Conservation (phyloP, 768 basidiomycete genomes). For the Trichaptum fuscoviolaceum region DNA sequence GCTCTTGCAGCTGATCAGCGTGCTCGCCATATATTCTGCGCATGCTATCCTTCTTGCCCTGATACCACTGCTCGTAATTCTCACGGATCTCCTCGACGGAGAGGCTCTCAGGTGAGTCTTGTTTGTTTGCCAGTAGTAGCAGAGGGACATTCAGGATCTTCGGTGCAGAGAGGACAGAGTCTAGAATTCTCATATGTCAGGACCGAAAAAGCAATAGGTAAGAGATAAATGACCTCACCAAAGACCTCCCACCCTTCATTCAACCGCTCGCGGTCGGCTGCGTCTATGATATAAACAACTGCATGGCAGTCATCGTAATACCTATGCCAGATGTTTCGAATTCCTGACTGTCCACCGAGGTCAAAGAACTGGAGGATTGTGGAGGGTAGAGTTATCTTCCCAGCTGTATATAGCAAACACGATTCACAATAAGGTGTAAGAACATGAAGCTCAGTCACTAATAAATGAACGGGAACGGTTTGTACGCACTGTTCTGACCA, state of each 20-base stretch:
- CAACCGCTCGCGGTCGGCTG: constrained; percentile 81
- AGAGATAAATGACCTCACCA: constrained; percentile 46
- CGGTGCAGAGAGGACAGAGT: constrained; percentile 81
- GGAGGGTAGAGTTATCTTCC: constrained; percentile 88
- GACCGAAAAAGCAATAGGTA: constrained; percentile 7
- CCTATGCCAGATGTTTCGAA: constrained; percentile 88
- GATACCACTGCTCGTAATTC: constrained; percentile 84
- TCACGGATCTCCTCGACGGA: constrained; percentile 89
- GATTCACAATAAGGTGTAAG: not conserved
- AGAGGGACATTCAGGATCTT: constrained; percentile 88
- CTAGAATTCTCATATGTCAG: constrained; percentile 35
- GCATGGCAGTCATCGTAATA: constrained; percentile 98
- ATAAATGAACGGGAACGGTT: not conserved
- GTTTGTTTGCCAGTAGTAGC: constrained; percentile 93
- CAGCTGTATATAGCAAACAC: constrained; percentile 46
- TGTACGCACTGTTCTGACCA: constrained; percentile 86
- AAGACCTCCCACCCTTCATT: constrained; percentile 97
- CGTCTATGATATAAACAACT: constrained; percentile 93
- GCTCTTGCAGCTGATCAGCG: constrained; percentile 38
- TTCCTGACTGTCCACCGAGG: constrained; percentile 90
- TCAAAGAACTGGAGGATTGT: constrained; percentile 97
- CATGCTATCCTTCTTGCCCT: constrained; percentile 65
- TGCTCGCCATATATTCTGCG: constrained; percentile 41
- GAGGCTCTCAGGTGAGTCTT: constrained; percentile 75
- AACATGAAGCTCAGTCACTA: not conserved